Percentiles rank a stretch among this genome's conserved stretches.
Conservation (phyloP, 2,329 filamentous ascomycete species). For the Botrytis sinoallii region DNA sequence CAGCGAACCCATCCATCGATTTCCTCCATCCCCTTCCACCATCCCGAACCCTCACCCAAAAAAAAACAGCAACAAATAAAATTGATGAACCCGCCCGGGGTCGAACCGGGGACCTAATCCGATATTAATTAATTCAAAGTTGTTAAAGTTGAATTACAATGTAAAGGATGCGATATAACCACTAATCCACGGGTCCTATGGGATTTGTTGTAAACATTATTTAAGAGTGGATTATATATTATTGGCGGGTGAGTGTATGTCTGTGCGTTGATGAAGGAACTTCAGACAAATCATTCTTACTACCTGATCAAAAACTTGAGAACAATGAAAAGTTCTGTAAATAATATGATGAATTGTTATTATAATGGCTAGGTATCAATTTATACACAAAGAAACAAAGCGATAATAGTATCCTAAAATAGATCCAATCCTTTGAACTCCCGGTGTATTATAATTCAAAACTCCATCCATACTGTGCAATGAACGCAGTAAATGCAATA, state of each 20-base stretch:
- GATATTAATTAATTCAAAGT: not conserved
- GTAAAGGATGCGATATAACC: constrained; percentile 25
- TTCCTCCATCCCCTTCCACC: too few relatives aligned
- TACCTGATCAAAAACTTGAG: not conserved
- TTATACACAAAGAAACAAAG: not conserved
- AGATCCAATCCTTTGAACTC: not conserved
- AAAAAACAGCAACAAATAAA: not conserved
- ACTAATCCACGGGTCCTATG: constrained; percentile 20
- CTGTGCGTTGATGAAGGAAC: not conserved
- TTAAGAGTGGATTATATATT: too few relatives aligned
- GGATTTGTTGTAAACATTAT: rapidly evolving
- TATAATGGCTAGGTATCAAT: not conserved
- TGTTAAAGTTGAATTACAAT: not conserved
- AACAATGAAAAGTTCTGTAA: not conserved
- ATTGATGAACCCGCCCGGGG: constrained; percentile 10
- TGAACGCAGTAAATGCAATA: not conserved
- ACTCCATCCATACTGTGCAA: not conserved
- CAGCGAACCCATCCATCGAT: too few relatives aligned
- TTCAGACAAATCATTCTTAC: not conserved
- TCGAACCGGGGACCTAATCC: constrained; percentile 22
- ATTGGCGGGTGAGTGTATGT: too few relatives aligned
- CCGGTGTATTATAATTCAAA: not conserved
- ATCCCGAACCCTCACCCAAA: not conserved
- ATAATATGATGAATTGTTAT: not conserved
- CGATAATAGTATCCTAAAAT: not conserved